Conservation (phyloP, 2,329 filamentous ascomycete species). For the Apiospora phragmitis region DNA sequence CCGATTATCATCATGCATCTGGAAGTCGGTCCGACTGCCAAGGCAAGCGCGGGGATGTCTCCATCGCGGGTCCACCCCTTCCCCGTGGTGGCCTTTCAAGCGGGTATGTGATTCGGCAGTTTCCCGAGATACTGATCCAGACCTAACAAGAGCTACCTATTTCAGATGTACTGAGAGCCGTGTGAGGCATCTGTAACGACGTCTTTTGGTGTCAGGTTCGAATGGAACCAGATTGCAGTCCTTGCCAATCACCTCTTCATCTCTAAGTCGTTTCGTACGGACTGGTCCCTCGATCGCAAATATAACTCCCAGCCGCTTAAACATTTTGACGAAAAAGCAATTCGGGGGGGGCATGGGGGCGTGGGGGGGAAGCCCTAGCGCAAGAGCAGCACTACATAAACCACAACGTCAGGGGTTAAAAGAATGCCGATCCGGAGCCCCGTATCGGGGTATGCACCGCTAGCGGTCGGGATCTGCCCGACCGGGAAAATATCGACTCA, state of each 20-base stretch:
- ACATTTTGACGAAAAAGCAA: not conserved
- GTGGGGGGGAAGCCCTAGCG: not conserved
- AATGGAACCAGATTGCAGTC: too few relatives aligned
- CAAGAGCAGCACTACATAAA: not conserved
- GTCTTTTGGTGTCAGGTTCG: too few relatives aligned
- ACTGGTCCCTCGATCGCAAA: not conserved
- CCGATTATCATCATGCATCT: conserved; percentile 8
- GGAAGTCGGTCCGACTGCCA: not conserved
- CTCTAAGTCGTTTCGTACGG: not conserved
- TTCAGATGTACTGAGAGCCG: too few relatives aligned
- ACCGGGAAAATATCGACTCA: not conserved
- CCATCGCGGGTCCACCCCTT: not conserved
- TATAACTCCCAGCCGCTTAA: not conserved
- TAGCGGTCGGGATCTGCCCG: not conserved
- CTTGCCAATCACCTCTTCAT: not conserved
- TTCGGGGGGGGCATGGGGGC: not conserved
- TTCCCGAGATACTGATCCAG: not conserved
- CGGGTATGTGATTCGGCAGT: not conserved
- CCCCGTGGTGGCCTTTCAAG: not conserved
- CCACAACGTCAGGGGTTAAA: not conserved
- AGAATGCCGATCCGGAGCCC: not conserved
- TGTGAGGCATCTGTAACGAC: not conserved
- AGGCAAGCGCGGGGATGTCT: not conserved
- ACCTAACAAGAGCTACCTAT: too few relatives aligned
- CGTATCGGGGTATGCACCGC: not conserved